A percentile compares a stretch with the other conserved stretches of the same genome.
Evolutionary conservation across 495 filamentous ascomycete species (phyloP).

Genomic region (Penicillium dipodomyicola): DNA sequence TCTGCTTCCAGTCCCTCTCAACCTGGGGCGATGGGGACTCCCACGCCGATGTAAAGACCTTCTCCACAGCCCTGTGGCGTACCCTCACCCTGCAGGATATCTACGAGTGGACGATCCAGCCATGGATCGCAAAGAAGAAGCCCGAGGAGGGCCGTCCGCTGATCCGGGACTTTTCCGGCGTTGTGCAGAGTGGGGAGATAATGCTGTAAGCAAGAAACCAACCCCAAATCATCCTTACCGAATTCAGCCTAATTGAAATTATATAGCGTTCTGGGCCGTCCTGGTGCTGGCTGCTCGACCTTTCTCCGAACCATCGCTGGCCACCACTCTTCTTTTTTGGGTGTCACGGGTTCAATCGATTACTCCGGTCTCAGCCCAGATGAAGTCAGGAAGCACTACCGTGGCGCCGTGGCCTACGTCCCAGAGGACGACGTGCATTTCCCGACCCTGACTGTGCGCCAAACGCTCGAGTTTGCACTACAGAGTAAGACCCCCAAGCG

Average conservation of each 20-base stretch:
- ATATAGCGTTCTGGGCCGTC: slow-evolving; percentile 67
- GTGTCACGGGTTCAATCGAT: slow-evolving; percentile 71
- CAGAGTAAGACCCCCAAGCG: slow-evolving; percentile 71
- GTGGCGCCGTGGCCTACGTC: slow-evolving; percentile 79
- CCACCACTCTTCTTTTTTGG: slow-evolving; percentile 73
- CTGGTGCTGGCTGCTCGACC: slow-evolving; percentile 83
- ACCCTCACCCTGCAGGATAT: slow-evolving; percentile 38
- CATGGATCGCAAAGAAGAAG: slow-evolving; percentile 31
- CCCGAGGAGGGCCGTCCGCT: slow-evolving; percentile 33
- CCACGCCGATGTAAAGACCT: slow-evolving; percentile 34
- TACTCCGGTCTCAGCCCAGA: slow-evolving; percentile 69
- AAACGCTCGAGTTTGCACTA: slow-evolving; percentile 78
- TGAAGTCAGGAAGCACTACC: slow-evolving; percentile 62
- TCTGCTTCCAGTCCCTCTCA: slow-evolving; percentile 39
- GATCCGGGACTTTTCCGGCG: slow-evolving; percentile 61
- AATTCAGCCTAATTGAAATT: slow-evolving; percentile 1
- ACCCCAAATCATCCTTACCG: background rate
- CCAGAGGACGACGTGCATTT: slow-evolving; percentile 81
- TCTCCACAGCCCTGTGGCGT: slow-evolving; percentile 38
- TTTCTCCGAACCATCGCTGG: slow-evolving; percentile 83
- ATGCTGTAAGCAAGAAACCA: slow-evolving; percentile 50
- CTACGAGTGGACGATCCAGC: slow-evolving; percentile 41
- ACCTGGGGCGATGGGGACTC: slow-evolving; percentile 36
- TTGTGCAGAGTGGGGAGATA: slow-evolving; percentile 71
- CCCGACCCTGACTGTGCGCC: slow-evolving; percentile 76